Base-by-base conservation (phyloP, 192 early-diverging fungal species). In the Umbelopsis isabellina region DNA sequence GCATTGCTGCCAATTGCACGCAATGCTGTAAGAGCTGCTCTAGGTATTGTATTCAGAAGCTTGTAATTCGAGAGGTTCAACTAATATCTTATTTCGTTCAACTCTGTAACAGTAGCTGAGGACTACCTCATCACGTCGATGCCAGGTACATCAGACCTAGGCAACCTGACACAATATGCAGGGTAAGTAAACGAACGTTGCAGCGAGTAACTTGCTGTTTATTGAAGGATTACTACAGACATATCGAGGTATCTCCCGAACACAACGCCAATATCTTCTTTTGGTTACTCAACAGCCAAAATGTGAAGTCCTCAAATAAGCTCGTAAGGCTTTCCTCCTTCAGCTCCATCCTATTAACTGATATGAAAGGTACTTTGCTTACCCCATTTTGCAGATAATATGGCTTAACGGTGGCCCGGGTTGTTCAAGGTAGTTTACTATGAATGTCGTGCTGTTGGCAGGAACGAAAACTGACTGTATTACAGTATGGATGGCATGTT, bases 401-500 rank as follows among this genome's bases (percentile, higher is more conserved):
- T 89, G 88, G 88, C 68, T 89, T 16, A 89, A 89, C 66, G 88
- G 88, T 67, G 88, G 88, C 76, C 80, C 72, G n/a, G 80, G 75
- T 8, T 71, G 61, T 58, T 70, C 53, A 27, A 73, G 68, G 71
- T 69, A 73, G n/a, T 41, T 66, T 23, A 30, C 9, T 10, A 52
- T 2, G 68, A 52, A 41, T 25, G 33, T 65, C 7, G 71, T 52
- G 53, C 11, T 49, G 44, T n/a, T 65, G 58, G 3, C 4, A 65
- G 23, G 11, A 30, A 20, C 4, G 46, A 27, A 27, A 15, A 22
- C 25, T 37, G 21, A 37, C 27, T 44, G 25, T 22, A 68, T 65
- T 35, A 64, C 72, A 87, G 86, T 61, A 89, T 89, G 78, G 88
- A 89, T 77, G 88, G 88, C 35, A 68, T 88, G 50, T 89, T 89